Percentiles rank a stretch among this genome's conserved stretches.
Evolutionary conservation across 345 rosid genomes (phyloP).

Genomic region (Aethionema arabicum): DNA sequence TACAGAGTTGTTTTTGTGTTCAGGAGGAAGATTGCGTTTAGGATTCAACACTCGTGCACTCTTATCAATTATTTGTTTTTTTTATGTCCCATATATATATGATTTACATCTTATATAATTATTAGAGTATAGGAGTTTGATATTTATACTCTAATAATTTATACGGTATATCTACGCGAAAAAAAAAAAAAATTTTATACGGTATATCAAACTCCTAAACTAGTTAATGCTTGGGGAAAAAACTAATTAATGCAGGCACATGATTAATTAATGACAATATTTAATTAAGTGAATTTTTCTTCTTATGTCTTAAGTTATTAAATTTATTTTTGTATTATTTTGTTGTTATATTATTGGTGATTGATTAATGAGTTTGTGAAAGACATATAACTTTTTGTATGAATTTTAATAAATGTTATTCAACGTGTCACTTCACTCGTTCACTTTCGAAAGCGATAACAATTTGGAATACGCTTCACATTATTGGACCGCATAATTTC

Average conservation of each 20-base stretch:
- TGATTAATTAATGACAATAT: no score
- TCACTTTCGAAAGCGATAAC: background rate
- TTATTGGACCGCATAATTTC: constrained; percentile 18
- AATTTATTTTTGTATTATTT: no score
- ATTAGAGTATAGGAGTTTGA: no score
- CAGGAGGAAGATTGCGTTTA: background rate
- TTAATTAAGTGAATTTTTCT: no score
- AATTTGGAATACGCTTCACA: background rate
- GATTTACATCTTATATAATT: no score
- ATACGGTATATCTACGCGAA: no score
- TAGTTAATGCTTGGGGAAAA: no score
- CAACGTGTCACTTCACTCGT: background rate
- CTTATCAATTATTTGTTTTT: background rate
- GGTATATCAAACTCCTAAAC: no score
- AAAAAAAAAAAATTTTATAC: no score
- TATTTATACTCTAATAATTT: no score
- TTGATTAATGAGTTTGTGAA: constrained; percentile 4
- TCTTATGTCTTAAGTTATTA: no score
- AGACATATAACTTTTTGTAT: background rate
- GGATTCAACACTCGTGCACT: constrained; percentile 34
- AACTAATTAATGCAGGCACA: no score
- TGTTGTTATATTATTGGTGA: background rate
- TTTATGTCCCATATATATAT: background rate
- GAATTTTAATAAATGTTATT: background rate
- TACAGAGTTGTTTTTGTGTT: background rate